phyloP scores from a whole-genome alignment of 169 alveolate species.

The Cardiosporidium cionae region DNA sequence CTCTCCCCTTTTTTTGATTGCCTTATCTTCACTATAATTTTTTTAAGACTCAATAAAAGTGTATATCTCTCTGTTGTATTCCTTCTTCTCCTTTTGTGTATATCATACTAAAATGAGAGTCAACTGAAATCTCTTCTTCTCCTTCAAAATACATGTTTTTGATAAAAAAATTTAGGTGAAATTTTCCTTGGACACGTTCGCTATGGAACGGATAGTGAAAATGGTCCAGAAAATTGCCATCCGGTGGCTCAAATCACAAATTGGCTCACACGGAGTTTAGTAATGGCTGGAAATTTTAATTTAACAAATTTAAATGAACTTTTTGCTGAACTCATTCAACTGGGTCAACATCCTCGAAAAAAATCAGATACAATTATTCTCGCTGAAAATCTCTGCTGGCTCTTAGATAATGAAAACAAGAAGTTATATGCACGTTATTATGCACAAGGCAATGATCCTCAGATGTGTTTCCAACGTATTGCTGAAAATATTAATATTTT shows the following conservation, averaged over 20 bases:
- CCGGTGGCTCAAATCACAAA: slow-evolving; percentile 33
- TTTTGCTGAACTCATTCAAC: slow-evolving; percentile 25
- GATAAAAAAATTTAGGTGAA: slow-evolving; percentile 14
- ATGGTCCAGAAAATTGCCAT: slow-evolving; percentile 32
- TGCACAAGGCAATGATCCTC: slow-evolving; percentile 31
- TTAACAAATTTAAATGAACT: slow-evolving; percentile 37
- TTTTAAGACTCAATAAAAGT: too few relatives aligned
- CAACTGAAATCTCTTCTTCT: too few relatives aligned
- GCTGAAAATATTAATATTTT: slow-evolving; percentile 33
- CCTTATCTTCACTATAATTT: too few relatives aligned
- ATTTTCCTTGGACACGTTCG: slow-evolving; percentile 37
- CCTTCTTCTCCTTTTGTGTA: too few relatives aligned
- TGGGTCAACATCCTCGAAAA: slow-evolving; percentile 42
- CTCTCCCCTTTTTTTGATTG: too few relatives aligned
- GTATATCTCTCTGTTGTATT: too few relatives aligned
- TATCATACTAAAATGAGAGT: too few relatives aligned
- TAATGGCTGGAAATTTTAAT: slow-evolving; percentile 39
- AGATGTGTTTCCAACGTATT: slow-evolving; percentile 28
- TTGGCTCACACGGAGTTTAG: slow-evolving; percentile 33
- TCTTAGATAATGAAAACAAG: slow-evolving; percentile 26
- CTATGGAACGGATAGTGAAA: slow-evolving; percentile 40
- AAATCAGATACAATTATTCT: slow-evolving; percentile 28
- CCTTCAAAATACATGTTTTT: not conserved
- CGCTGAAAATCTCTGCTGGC: slow-evolving; percentile 5
- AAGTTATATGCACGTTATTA: slow-evolving; percentile 31